A percentile compares a stretch with the other conserved stretches of the same genome.
phyloP scores from a whole-genome alignment of 371 early-diverging fungal genomes.

The Smittium mucronatum region DNA sequence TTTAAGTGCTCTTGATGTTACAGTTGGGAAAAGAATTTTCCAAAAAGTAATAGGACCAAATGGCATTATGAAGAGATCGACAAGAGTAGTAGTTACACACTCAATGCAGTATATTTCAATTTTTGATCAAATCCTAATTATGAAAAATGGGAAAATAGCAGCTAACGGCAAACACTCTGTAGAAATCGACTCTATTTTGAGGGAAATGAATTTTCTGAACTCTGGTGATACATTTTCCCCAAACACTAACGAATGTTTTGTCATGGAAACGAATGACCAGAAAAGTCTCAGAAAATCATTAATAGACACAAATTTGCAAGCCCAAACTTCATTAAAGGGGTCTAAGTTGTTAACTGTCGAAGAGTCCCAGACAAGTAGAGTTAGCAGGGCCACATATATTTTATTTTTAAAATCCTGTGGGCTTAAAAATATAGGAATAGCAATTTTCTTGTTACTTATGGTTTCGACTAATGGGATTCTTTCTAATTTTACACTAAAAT shows the following conservation, averaged over 20 bases:
- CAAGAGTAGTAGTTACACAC: constrained; percentile 80
- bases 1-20: constrained; percentile 78
- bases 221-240: neutral
- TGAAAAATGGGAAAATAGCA: constrained; percentile 46
- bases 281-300: too few species aligned
- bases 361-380: neutral
- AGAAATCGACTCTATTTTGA: constrained; percentile 43
- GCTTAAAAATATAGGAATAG: neutral
- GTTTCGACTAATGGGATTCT: constrained; percentile 28
- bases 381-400: neutral
- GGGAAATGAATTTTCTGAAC: constrained; percentile 37
- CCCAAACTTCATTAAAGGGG: too few species aligned
- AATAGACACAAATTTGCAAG: too few species aligned
- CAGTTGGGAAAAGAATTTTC: constrained; percentile 76
- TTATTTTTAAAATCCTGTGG: neutral
- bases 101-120: constrained; percentile 60
- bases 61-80: constrained; percentile 61
- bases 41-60: constrained; percentile 67
- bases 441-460: constrained; percentile 7
- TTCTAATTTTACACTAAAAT: constrained; percentile 42
- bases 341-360: neutral
- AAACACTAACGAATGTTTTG: neutral
- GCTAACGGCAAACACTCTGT: constrained; percentile 43
- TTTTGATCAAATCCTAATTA: constrained; percentile 49
- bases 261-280: too few species aligned